Conservation (phyloP, 2,329 filamentous ascomycete species). For the Rhynchosporium agropyri region DNA sequence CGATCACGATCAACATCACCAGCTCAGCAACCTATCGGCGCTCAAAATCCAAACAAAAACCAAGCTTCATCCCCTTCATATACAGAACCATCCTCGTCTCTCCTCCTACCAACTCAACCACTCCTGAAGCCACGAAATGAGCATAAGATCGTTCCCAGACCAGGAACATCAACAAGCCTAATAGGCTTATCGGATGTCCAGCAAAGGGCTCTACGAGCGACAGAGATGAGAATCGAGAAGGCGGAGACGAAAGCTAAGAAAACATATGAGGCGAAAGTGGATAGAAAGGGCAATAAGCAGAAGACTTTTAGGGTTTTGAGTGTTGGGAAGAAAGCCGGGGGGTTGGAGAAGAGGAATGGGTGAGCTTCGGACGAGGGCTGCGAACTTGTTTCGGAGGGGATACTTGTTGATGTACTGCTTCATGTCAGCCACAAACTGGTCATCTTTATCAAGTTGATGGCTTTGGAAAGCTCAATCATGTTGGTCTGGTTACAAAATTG, state of each 20-base stretch:
- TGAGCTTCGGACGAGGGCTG: not conserved
- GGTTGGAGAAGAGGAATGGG: constrained; percentile 34
- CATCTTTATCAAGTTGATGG: too few species aligned
- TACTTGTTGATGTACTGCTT: too few species aligned
- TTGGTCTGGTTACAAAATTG: too few species aligned
- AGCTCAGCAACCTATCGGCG: not conserved
- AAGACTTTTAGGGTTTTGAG: constrained; percentile 34
- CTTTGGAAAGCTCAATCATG: too few species aligned
- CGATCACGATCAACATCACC: constrained; percentile 15
- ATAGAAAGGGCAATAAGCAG: constrained; percentile 37
- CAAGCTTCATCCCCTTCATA: not conserved
- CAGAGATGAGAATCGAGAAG: constrained; percentile 34
- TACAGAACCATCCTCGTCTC: not conserved
- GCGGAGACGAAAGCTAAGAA: constrained; percentile 33
- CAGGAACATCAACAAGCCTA: constrained; percentile 29
- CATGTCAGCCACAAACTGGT: too few species aligned
- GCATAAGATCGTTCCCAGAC: constrained; percentile 18
- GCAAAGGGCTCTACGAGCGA: constrained; percentile 32
- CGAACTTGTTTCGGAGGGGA: too few species aligned
- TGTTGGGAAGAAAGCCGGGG: constrained; percentile 36
- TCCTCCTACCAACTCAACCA: not conserved
- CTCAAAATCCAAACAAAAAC: not conserved
- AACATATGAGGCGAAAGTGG: constrained; percentile 32
- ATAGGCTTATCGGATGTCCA: constrained; percentile 35
- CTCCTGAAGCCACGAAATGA: not conserved